A percentile compares a stretch with the other conserved stretches of the same genome.
Conservation (phyloP, 352 stramenopile species). For the Peronospora destructor region DNA sequence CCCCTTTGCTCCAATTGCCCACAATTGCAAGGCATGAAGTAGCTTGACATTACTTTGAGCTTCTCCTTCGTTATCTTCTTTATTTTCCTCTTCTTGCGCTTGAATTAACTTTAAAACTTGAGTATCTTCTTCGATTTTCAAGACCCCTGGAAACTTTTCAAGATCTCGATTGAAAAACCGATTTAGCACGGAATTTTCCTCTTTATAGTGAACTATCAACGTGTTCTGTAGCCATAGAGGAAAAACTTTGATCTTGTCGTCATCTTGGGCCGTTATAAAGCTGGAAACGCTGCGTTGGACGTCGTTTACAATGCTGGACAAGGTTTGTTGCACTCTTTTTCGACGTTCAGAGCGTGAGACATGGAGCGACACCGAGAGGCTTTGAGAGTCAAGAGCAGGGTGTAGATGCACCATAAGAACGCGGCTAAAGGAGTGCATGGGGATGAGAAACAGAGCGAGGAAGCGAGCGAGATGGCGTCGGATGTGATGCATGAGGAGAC, state of each 20-base stretch:
- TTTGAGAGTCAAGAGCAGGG: constrained; percentile 16
- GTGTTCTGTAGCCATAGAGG: constrained; percentile 61
- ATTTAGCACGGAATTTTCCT: not conserved
- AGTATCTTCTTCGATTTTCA: constrained; percentile 38
- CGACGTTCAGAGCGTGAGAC: constrained; percentile 16
- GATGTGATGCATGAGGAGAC: constrained; percentile 3
- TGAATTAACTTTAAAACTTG: constrained; percentile 18
- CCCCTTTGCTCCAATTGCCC: constrained; percentile 30
- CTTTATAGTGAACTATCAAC: constrained; percentile 30
- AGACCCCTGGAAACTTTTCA: constrained; percentile 33
- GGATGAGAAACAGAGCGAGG: constrained; percentile 9
- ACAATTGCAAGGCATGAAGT: constrained; percentile 47
- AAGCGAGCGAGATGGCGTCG: constrained; percentile 17
- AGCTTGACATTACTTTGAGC: constrained; percentile 43
- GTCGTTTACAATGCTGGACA: constrained; percentile 12
- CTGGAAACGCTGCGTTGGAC: constrained; percentile 19
- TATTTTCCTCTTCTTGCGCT: constrained; percentile 8
- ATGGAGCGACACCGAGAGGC: not conserved
- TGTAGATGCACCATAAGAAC: constrained; percentile 44
- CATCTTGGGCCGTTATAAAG: constrained; percentile 24
- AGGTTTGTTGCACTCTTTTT: constrained; percentile 12
- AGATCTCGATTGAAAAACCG: constrained; percentile 26
- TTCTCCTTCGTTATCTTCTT: constrained; percentile 1
- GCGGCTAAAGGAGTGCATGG: not conserved
- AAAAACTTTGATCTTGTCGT: constrained; percentile 7